These are phyloP conservation scores for Pseudogymnoascus sp. DNA, from an alignment of 2,329 filamentous ascomycete species.

Conservation along the genomic window DNA sequence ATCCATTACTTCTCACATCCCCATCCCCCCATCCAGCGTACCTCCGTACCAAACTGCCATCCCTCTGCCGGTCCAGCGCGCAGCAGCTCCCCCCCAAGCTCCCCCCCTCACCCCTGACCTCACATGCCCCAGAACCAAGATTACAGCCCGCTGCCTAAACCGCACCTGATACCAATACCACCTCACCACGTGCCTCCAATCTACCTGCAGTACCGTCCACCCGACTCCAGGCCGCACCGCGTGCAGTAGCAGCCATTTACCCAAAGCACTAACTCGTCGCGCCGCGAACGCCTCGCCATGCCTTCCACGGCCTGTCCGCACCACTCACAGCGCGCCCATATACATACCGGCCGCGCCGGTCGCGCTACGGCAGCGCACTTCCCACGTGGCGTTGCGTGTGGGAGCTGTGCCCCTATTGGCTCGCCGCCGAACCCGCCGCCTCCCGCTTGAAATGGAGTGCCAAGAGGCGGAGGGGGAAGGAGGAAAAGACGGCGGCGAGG, in stretches of 20 bases:
- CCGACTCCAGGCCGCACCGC: no score
- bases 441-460: no score
- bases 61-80: not conserved
- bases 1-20: not conserved
- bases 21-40: not conserved
- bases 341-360: no score
- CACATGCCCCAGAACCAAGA: not conserved
- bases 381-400: not conserved
- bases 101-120: not conserved
- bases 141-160: not conserved
- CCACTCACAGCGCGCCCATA: no score
- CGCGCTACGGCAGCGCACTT: not conserved
- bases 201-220: not conserved
- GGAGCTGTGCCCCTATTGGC: not conserved
- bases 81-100: not conserved
- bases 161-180: not conserved
- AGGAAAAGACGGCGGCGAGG: not conserved
- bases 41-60: not conserved
- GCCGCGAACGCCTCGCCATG: no score
- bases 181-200: not conserved
- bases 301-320: no score
- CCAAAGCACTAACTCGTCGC: no score
- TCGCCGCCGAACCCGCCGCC: no score
- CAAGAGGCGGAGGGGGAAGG: no score
- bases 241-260: no score